Evolutionary conservation across 495 filamentous ascomycete species (phyloP), one percentile per base, ranked within the genome.

Genomic region (Trichoderma reesei): DNA sequence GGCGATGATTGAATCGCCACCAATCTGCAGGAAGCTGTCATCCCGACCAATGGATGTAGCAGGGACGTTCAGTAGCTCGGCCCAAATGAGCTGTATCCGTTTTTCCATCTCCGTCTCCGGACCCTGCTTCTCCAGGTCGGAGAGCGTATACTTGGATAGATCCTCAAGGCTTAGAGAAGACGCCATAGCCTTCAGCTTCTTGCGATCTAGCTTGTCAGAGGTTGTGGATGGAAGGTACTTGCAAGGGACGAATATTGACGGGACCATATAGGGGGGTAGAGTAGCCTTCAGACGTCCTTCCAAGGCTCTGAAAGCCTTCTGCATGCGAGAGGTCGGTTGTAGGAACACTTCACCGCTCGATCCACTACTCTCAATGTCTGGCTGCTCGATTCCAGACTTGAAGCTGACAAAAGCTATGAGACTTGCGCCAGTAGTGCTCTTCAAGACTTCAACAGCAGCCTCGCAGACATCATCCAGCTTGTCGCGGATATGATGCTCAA

Each of bases 11-110:
- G 54, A 59, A n/a, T 59, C 54, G 54, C 54, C 54, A 9, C 54
- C 54, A 3, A 59, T 37, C 1, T 59, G 54, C 20, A 59, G 54
- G 54, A 59, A 59, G n/a, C 34, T 31, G 16, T 59, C 54, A 3
- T 59, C 54, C 10, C 26, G 26, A 10, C 54, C 41, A 14, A 83
- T 77, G 6, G 73, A 62, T 16, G 73, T 73, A 0, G 66, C 48
- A 1, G 59, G 14, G 1, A 82, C 65, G 2, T 72, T 71, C 0
- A 85, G 72, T 1, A 80, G 73, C 3, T 72, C 68, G 3, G 75
- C 75, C 83, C 82, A 85, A 10, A 78, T 66, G 1, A 70, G 60
- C 41, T 70, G 77, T 1, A 85, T 68, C 16, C 66, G 69, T 38
- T 8, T 72, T 18, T 64, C 63, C 5, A 64, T 61, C 5, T 48